Evolutionary conservation across 768 basidiomycete genomes (phyloP).

Genomic region (Podaxis sp.): DNA sequence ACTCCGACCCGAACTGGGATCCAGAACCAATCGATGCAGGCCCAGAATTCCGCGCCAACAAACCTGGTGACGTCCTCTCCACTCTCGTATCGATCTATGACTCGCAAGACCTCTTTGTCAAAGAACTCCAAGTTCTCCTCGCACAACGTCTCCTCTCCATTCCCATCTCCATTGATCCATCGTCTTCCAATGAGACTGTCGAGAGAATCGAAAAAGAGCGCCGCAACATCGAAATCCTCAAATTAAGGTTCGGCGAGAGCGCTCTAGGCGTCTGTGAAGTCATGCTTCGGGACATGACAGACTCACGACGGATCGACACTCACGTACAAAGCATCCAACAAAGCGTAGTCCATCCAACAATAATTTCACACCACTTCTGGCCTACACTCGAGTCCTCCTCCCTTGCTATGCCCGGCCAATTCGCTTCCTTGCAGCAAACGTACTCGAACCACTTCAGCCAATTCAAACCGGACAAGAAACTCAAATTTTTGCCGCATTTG

Average conservation of each 20-base stretch:
- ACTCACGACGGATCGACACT: slow-evolving; percentile 88
- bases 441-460: slow-evolving; percentile 78
- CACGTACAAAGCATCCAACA: slow-evolving; percentile 50
- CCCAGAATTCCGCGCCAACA: slow-evolving; percentile 90
- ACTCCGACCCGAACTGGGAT: slow-evolving; percentile 89
- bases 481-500: slow-evolving; percentile 87
- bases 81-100: slow-evolving; percentile 98
- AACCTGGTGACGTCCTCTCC: slow-evolving; percentile 91
- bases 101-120: slow-evolving; percentile 94
- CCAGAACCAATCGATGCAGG: slow-evolving; percentile 97
- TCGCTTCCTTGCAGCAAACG: slow-evolving; percentile 62
- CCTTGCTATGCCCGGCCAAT: not conserved
- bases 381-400: slow-evolving; percentile 65
- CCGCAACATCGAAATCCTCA: slow-evolving; percentile 89
- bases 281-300: slow-evolving; percentile 96
- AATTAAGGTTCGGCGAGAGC: slow-evolving; percentile 92
- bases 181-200: not conserved
- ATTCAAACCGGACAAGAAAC: slow-evolving; percentile 90
- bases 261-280: slow-evolving; percentile 96
- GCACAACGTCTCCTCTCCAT: slow-evolving; percentile 84
- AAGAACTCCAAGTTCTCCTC: slow-evolving; percentile 89
- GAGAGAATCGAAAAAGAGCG: slow-evolving; percentile 49
- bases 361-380: slow-evolving; percentile 97
- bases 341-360: slow-evolving; percentile 81
- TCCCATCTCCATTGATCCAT: slow-evolving; percentile 24